Percentiles rank a stretch among this genome's conserved stretches.
phyloP scores from a whole-genome alignment of 495 filamentous ascomycete species.

The Acidiella bohemica region DNA sequence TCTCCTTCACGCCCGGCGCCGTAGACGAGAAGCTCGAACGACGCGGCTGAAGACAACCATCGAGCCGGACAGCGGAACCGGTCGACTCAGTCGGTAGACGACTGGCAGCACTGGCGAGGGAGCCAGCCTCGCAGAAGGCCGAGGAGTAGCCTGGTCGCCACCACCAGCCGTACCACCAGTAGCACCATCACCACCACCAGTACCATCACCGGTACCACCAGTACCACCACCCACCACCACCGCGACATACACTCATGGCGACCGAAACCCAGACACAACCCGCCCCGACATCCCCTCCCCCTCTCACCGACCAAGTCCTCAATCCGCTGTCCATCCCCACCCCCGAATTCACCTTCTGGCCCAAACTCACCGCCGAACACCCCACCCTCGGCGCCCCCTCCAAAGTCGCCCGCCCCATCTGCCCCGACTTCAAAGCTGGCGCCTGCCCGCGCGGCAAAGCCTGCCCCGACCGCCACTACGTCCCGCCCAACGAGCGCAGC shows the following conservation, averaged over 20 bases:
- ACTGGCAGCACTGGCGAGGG: too few relatives aligned
- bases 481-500: conserved; percentile 19
- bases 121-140: too few relatives aligned
- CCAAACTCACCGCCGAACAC: conserved; percentile 38
- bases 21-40: too few relatives aligned
- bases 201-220: background rate
- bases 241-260: too few relatives aligned
- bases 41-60: too few relatives aligned
- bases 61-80: too few relatives aligned
- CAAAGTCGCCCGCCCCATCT: conserved; percentile 45
- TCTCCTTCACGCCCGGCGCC: too few relatives aligned
- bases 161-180: too few relatives aligned
- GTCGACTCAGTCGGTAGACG: too few relatives aligned
- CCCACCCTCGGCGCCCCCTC: conserved; percentile 52
- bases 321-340: conserved; percentile 13
- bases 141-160: too few relatives aligned
- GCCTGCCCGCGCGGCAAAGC: conserved; percentile 64
- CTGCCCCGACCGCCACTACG: conserved; percentile 47
- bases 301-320: conserved; percentile 20
- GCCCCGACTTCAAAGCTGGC: conserved; percentile 65
- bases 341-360: conserved; percentile 29
- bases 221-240: background rate
- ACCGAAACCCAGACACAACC: conserved; percentile 3
- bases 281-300: background rate
- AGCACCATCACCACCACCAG: too few relatives aligned